phyloP scores from a whole-genome alignment of 1,284 basidiomycete genomes.

The Ceratobasidium sp. region DNA sequence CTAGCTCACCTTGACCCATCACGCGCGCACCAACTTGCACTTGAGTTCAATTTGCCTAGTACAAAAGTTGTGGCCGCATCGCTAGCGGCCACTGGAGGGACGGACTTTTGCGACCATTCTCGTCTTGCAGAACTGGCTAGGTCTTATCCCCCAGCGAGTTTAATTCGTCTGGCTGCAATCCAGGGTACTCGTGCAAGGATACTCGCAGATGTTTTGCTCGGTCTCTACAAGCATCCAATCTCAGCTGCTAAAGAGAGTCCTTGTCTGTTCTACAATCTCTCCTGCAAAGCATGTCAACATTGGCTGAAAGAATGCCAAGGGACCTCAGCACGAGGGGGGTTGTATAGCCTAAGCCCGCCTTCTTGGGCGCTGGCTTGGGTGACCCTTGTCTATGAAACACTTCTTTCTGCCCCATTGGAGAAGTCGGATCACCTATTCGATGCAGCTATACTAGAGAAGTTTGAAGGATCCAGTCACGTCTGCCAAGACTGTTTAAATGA shows the following conservation, averaged over 20 bases:
- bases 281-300: not conserved
- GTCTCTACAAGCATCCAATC: not conserved
- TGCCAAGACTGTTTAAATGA: slow-evolving; percentile 6
- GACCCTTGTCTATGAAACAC: not conserved
- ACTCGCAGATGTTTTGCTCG: slow-evolving; percentile 6
- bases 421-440: not conserved
- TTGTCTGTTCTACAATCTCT: not conserved
- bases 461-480: not conserved
- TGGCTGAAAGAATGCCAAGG: not conserved
- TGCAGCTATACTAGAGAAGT: not conserved
- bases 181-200: slow-evolving; percentile 5
- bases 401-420: not conserved
- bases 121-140: not conserved
- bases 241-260: not conserved
- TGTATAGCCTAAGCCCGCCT: not conserved
- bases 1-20: not conserved
- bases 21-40: not conserved
- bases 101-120: not conserved
- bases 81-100: not conserved
- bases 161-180: not conserved
- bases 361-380: not conserved
- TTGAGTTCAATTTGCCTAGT: not conserved
- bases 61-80: not conserved
- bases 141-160: not conserved
- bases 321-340: not conserved